Conservation (phyloP, 371 early-diverging fungal species). For the Actinomucor elegans region DNA sequence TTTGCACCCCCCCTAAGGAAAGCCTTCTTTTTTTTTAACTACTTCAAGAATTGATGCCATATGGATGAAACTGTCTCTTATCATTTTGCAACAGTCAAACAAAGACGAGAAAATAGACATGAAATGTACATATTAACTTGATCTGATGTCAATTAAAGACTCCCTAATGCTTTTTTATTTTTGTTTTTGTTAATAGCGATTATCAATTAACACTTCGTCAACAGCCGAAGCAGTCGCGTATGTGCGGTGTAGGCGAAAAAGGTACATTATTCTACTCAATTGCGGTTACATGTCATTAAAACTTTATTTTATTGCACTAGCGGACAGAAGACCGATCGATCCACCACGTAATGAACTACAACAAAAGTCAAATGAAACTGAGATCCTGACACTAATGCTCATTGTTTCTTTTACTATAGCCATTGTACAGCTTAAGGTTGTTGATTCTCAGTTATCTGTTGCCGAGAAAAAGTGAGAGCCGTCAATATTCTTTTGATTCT, state of each 20-base stretch:
- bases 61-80: conserved; percentile 58
- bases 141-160: neutral
- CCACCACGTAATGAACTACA: conserved; percentile 69
- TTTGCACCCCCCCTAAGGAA: neutral
- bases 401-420: conserved; percentile 47
- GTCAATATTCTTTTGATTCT: neutral
- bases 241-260: conserved; percentile 93
- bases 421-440: conserved; percentile 76
- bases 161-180: neutral
- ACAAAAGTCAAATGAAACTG: neutral
- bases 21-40: conserved; percentile 3
- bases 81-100: conserved; percentile 59
- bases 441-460: conserved; percentile 50
- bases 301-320: conserved; percentile 33
- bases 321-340: conserved; percentile 92
- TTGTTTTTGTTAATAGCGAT: conserved; percentile 35
- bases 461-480: conserved; percentile 40
- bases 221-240: conserved; percentile 91
- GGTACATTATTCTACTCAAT: no score
- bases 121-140: conserved; percentile 40
- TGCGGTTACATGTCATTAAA: no score
- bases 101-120: conserved; percentile 55
- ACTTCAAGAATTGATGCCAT: conserved; percentile 6
- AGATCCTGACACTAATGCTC: neutral
- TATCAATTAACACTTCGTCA: conserved; percentile 79